These are phyloP conservation scores for Boletus rex-veris DNA, from an alignment of 768 basidiomycete genomes.

Conservation along the genomic window DNA sequence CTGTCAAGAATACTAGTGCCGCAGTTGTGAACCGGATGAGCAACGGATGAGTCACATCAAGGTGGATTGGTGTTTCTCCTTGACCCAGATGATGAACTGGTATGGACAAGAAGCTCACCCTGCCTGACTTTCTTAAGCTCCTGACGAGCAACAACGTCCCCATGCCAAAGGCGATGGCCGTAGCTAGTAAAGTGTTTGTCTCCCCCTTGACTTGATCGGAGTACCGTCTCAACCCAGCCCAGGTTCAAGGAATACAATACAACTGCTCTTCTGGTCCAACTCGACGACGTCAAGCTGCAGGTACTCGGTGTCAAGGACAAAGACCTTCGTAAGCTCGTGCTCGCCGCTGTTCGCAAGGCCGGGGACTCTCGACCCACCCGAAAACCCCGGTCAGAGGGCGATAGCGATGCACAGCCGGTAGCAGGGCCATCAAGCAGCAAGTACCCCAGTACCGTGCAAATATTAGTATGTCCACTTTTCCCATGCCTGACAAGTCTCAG, in stretches of 20 bases:
- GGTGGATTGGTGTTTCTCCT: background rate
- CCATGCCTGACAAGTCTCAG: background rate
- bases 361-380: constrained; percentile 43
- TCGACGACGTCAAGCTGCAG: constrained; percentile 59
- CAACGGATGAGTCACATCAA: background rate
- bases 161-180: constrained; percentile 62
- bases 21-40: background rate
- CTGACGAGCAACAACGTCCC: constrained; percentile 56
- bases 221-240: constrained; percentile 14
- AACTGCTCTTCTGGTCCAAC: constrained; percentile 47
- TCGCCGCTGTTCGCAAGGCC: constrained; percentile 59
- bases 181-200: constrained; percentile 67
- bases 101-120: constrained; percentile 46
- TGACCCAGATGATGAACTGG: background rate
- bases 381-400: constrained; percentile 15
- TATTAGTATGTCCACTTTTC: constrained; percentile 26
- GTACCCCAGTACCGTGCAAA: constrained; percentile 24
- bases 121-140: constrained; percentile 66
- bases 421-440: constrained; percentile 11
- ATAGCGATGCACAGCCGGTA: background rate
- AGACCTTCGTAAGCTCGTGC: constrained; percentile 57
- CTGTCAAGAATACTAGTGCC: background rate
- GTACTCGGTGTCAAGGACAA: constrained; percentile 59
- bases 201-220: background rate
- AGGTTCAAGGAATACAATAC: constrained; percentile 76